Evolutionary conservation across 805 yeast species (phyloP).

Genomic region (Metschnikowia amazonensis): DNA sequence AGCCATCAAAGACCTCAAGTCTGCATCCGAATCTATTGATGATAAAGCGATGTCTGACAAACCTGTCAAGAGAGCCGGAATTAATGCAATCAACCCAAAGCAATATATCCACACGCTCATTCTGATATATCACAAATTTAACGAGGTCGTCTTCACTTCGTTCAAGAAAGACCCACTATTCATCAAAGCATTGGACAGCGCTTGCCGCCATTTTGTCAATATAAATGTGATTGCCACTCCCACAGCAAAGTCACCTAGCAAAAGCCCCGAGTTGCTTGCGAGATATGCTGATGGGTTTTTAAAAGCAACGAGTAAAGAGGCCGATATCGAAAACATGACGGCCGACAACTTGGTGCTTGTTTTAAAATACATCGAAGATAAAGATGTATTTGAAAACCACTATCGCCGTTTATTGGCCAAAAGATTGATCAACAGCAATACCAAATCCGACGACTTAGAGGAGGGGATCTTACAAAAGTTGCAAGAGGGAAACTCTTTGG

Average conservation of each 20-base stretch:
- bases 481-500: constrained; percentile 85
- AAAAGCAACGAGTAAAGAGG: constrained; percentile 67
- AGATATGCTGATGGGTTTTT: constrained; percentile 81
- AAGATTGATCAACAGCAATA: constrained; percentile 81
- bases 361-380: constrained; percentile 85
- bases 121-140: constrained; percentile 63
- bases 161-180: constrained; percentile 74
- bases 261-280: constrained; percentile 89
- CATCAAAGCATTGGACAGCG: constrained; percentile 83
- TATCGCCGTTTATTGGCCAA: constrained; percentile 87
- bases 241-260: constrained; percentile 55
- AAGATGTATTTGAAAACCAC: constrained; percentile 91
- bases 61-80: constrained; percentile 18
- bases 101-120: constrained; percentile 75
- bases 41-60: constrained; percentile 17
- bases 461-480: constrained; percentile 78
- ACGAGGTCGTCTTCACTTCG: constrained; percentile 57
- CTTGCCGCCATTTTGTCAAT: constrained; percentile 83
- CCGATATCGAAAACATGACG: constrained; percentile 69
- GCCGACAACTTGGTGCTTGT: constrained; percentile 83
- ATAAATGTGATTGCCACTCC: constrained; percentile 75
- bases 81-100: constrained; percentile 60
- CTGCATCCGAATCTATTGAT: constrained; percentile 27
- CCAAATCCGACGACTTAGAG: constrained; percentile 82
- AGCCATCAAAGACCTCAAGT: constrained; percentile 52